Percentiles rank a stretch among this genome's conserved stretches.
These are phyloP conservation scores for Pseudopediastrum boryanum DNA, from an alignment of 139 green algal genomes.

Conservation along the genomic window DNA sequence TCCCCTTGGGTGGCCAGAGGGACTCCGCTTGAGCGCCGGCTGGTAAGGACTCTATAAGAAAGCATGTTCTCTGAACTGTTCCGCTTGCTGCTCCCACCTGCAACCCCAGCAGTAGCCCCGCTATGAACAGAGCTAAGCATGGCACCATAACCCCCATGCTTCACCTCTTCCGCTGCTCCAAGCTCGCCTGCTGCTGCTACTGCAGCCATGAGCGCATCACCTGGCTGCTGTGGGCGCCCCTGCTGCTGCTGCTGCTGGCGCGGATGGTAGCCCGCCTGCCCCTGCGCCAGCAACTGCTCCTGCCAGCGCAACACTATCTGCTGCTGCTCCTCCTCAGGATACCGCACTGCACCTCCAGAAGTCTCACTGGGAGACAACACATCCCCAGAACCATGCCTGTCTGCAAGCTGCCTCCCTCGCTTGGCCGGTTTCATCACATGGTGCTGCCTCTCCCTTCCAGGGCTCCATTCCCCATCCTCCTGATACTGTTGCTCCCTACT, in stretches of 20 bases:
- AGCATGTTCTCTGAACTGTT: neutral
- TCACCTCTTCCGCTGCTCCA: neutral
- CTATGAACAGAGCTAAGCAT: neutral
- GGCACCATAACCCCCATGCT: neutral
- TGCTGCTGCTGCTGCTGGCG: conserved; percentile 7
- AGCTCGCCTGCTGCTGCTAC: neutral
- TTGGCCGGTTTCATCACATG: too few relatives aligned
- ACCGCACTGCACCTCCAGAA: too few relatives aligned
- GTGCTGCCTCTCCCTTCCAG: too few relatives aligned
- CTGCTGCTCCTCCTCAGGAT: too few relatives aligned
- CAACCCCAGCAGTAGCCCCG: neutral
- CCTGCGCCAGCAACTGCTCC: conserved; percentile 2
- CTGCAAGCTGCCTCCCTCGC: too few relatives aligned
- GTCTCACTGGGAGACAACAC: too few relatives aligned
- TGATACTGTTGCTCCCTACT: too few relatives aligned
- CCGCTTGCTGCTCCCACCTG: neutral
- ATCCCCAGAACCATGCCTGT: too few relatives aligned
- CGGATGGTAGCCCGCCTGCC: neutral
- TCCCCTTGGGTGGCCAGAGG: too few relatives aligned
- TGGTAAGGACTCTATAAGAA: neutral
- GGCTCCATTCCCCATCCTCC: too few relatives aligned
- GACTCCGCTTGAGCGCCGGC: conserved; percentile 1
- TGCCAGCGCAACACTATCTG: too few relatives aligned
- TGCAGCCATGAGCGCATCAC: neutral
- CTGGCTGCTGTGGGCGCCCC: conserved; percentile 8